Percentiles rank a stretch among this genome's conserved stretches.
phyloP scores from a whole-genome alignment of 2,329 filamentous ascomycete genomes.

The Aspergillus clavatus region DNA sequence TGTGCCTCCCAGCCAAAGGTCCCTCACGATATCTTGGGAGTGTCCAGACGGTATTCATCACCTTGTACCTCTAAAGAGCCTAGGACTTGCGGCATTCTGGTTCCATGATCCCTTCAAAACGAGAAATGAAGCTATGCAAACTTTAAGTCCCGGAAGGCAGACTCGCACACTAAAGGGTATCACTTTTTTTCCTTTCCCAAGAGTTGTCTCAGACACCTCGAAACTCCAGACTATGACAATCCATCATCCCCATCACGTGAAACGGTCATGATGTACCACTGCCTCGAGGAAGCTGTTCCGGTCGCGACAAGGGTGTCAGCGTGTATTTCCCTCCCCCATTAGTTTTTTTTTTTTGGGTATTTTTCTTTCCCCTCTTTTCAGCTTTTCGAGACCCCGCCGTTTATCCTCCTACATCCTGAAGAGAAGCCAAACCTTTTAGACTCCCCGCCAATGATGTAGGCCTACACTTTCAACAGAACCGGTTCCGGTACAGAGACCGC shows the following conservation, averaged over 20 bases:
- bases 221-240: conserved; percentile 35
- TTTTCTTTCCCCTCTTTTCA: too few species aligned
- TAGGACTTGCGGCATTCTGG: conserved; percentile 24
- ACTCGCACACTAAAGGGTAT: conserved; percentile 41
- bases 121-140: conserved; percentile 36
- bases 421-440: conserved; percentile 20
- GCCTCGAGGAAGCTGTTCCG: conserved; percentile 22
- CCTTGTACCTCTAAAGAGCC: conserved; percentile 16
- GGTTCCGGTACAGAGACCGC: conserved; percentile 28
- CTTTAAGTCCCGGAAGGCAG: conserved; percentile 35
- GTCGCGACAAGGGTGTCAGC: conserved; percentile 22
- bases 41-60: conserved; percentile 25
- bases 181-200: conserved; percentile 40
- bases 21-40: conserved; percentile 27
- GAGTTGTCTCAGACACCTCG: conserved; percentile 38
- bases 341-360: conserved; percentile 7
- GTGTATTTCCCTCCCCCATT: conserved; percentile 12
- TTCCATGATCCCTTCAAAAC: conserved; percentile 25
- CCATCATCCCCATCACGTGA: conserved; percentile 25
- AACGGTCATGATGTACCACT: conserved; percentile 27
- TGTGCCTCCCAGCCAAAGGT: conserved; percentile 22
- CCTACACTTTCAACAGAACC: conserved; percentile 26
- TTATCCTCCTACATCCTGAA: conserved; percentile 13
- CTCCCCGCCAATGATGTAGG: conserved; percentile 21
- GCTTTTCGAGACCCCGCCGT: not conserved